Evolutionary conservation across 495 filamentous ascomycete species (phyloP), one percentile per base, ranked within the genome.

Genomic region (Tuber indicum): DNA sequence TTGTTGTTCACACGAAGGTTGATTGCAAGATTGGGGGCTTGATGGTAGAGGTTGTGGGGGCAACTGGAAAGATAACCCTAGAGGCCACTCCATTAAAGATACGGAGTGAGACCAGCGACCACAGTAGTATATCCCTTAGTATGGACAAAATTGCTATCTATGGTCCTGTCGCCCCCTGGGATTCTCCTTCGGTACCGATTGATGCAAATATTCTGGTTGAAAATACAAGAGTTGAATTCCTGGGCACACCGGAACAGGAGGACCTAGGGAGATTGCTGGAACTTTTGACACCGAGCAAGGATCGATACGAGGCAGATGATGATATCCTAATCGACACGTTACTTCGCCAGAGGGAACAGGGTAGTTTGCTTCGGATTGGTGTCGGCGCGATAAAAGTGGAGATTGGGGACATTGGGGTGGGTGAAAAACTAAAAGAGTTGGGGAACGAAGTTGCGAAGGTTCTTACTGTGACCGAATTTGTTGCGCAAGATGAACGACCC

Each of bases 241-340:
- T 94, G 4, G 86, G 87, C 72, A 83, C 87, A 7, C 95, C 96
- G 0, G 91, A 91, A 74, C 90, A 95, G 72, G 87, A 87, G 43
- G 96, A 99, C 82, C 85, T 99, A 3, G 91, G 92, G 79, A 88
- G 91, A 70, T 87, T 99, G 10, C 85, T 99, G 21, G 91, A 91
- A 45, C 87, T 99, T 39, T 90, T 98, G 70, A 97, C 92, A 16
- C 96, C 96, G 0, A 97, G 94, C 2, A 94, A 93, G 77, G 90
- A 96, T 84, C 94, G 93, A 78, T 98, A 96, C 81, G 94, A 96
- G 75, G 89, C 92, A 70, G 92, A 94, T 77, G 94, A 97, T 80
- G 96, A 98, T 82, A 97, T 99, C 76, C 90, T 99, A 86, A 87
- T 98, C 17, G 96, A 98, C 77, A 97, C 92, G 0, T 87, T 99